These are phyloP conservation scores for Xylaria digitata DNA, from an alignment of 2,329 filamentous ascomycete genomes.

Conservation along the genomic window DNA sequence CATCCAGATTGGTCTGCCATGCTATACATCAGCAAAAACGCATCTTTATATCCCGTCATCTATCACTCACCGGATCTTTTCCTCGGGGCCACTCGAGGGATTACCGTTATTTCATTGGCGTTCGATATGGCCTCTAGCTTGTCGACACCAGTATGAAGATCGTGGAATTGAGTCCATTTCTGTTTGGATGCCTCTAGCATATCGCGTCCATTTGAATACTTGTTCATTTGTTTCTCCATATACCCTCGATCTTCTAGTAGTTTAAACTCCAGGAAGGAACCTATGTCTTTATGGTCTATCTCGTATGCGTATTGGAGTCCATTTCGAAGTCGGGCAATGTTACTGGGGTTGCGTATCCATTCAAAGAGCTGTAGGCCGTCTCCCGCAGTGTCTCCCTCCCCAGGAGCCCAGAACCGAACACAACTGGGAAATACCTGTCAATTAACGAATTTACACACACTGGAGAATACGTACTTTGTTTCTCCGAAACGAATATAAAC, in stretches of 20 bases:
- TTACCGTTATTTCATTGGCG: conserved; percentile 24
- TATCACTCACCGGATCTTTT: conserved; percentile 27
- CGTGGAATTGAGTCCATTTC: conserved; percentile 14
- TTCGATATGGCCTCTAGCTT: conserved; percentile 36
- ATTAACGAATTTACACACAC: not conserved
- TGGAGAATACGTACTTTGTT: conserved; percentile 24
- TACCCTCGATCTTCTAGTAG: conserved; percentile 17
- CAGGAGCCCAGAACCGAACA: conserved; percentile 32
- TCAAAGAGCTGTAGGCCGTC: conserved; percentile 35
- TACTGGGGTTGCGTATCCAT: conserved; percentile 34
- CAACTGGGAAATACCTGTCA: conserved; percentile 28
- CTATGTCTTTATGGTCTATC: conserved; percentile 24
- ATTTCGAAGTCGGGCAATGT: conserved; percentile 32
- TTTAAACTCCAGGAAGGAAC: conserved; percentile 24
- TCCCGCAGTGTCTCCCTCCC: conserved; percentile 10
- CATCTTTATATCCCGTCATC: not conserved
- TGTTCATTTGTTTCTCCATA: conserved; percentile 14
- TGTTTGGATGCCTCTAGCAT: conserved; percentile 19
- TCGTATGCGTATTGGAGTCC: conserved; percentile 35
- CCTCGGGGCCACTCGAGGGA: conserved; percentile 29
- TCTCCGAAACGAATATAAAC: conserved; percentile 35
- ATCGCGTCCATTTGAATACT: not conserved
- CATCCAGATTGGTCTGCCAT: conserved; percentile 34
- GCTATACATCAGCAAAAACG: conserved; percentile 8
- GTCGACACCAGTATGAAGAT: conserved; percentile 16